Evolutionary conservation across 2,329 filamentous ascomycete species (phyloP).

Genomic region (Hortaea werneckii): DNA sequence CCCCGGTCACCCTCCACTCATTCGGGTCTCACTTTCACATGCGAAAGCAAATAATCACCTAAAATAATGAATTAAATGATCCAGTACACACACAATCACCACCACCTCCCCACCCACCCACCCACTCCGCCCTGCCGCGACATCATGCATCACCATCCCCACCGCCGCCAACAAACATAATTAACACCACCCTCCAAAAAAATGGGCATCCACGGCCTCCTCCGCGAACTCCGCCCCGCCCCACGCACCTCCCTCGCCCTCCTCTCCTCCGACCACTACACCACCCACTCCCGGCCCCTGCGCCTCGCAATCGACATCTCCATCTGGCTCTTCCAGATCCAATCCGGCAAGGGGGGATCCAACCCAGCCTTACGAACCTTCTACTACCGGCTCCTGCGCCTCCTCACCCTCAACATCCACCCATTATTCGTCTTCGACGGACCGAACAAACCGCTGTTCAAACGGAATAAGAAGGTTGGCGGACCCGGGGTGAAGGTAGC

Average conservation of each 20-base stretch:
- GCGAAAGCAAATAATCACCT: too few relatives aligned
- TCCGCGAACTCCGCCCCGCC: slow-evolving; percentile 77
- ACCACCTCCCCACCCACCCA: too few relatives aligned
- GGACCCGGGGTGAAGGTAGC: slow-evolving; percentile 53
- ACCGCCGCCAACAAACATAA: too few relatives aligned
- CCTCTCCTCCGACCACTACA: slow-evolving; percentile 67
- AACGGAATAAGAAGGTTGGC: slow-evolving; percentile 65
- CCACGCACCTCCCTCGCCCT: slow-evolving; percentile 72
- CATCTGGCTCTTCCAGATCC: slow-evolving; percentile 94
- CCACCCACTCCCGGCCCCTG: slow-evolving; percentile 59
- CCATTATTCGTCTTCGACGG: slow-evolving; percentile 89
- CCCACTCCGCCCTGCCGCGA: too few relatives aligned
- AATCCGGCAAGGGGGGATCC: slow-evolving; percentile 71
- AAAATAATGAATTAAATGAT: too few relatives aligned
- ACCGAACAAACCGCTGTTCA: slow-evolving; percentile 73
- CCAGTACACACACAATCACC: too few relatives aligned
- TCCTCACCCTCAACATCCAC: slow-evolving; percentile 68
- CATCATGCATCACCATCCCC: too few relatives aligned
- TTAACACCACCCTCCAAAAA: too few relatives aligned
- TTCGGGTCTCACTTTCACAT: too few relatives aligned
- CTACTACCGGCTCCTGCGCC: slow-evolving; percentile 77
- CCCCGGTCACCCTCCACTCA: too few relatives aligned
- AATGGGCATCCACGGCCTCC: slow-evolving; percentile 52
- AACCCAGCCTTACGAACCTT: slow-evolving; percentile 87
- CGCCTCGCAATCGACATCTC: slow-evolving; percentile 87